Evolutionary conservation across 2,329 filamentous ascomycete species (phyloP).

Genomic region (Sclerotinia minor): DNA sequence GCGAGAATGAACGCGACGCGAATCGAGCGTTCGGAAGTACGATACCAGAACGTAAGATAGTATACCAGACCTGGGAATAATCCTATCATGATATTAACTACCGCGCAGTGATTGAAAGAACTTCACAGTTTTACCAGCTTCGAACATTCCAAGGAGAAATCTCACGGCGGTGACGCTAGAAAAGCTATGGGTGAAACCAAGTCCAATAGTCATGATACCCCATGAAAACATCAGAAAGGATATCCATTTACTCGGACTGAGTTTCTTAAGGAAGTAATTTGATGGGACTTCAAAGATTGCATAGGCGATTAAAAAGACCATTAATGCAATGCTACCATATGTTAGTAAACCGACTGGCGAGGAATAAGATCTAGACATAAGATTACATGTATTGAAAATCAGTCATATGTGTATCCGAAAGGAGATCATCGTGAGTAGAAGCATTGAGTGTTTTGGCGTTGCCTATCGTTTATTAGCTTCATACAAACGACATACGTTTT

Average conservation of each 20-base stretch:
- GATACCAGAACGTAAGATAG: constrained; percentile 42
- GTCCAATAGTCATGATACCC: constrained; percentile 50
- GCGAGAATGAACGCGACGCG: constrained; percentile 40
- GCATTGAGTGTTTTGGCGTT: constrained; percentile 68
- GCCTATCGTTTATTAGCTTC: constrained; percentile 33
- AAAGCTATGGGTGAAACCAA: constrained; percentile 47
- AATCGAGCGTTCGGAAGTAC: constrained; percentile 37
- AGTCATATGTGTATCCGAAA: constrained; percentile 61
- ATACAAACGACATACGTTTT: too few relatives aligned
- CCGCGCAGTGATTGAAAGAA: constrained; percentile 44
- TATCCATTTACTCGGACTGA: constrained; percentile 51
- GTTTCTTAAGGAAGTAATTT: constrained; percentile 51
- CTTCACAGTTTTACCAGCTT: constrained; percentile 45
- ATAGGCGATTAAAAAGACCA: constrained; percentile 51
- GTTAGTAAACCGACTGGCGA: not conserved
- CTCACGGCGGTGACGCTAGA: constrained; percentile 48
- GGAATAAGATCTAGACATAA: constrained; percentile 23
- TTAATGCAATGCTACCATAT: constrained; percentile 44
- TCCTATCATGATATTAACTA: constrained; percentile 44
- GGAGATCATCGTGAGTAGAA: constrained; percentile 59
- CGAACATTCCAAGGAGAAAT: constrained; percentile 52
- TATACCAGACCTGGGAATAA: constrained; percentile 44
- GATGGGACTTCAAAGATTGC: constrained; percentile 52
- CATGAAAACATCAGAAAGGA: constrained; percentile 52
- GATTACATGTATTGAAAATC: constrained; percentile 61